Base-by-base conservation (phyloP, 2,329 filamentous ascomycete genomes). In the Rugonectria rugulosa region DNA sequence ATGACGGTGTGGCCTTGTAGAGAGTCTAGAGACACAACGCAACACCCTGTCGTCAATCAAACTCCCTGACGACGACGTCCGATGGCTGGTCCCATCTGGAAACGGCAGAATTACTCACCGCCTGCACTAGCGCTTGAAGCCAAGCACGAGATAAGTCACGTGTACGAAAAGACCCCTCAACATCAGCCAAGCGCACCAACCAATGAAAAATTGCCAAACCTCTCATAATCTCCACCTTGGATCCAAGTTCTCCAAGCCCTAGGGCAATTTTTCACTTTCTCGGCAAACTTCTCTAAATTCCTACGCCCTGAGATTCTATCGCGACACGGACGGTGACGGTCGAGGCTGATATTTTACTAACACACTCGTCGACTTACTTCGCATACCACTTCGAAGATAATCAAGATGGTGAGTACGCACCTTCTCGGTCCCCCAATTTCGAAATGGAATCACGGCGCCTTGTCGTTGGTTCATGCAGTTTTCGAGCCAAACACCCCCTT, bases 361-460 rank as follows among this genome's bases (percentile, higher is more conserved):
- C 65, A 68, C 70, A 72, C 68, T 71, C 67, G 70, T 71, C 73
- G 73, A 72, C 73, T 73, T 66, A 74, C 71, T 73, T 75, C 72
- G 71, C 71, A 74, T 62, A 72, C 64, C 72, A 72, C 70, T 72
- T 73, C 73, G 69, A 73, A 75, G 72, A 69, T 70, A 72, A 72
- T 74, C 73, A 80, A 75, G 72, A 80, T 80, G 78, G 78, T 80
- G 74, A 79, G 78, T 79, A 64, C 57, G 60, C 61, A 55, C 56
- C 55, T 59, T 57, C 56, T 61, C 54, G 19, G 53, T 58, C 57
- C 55, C 59, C 53, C 56, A 29, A 48, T 26, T 36, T 47, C 43
- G 48, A 40, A 51, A 48, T 27, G 56, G 53, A 42, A 55, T 31
- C 26, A 61, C 56, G 60, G 59, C 56, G 36, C 41, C 26, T 44